A percentile compares a stretch with the other conserved stretches of the same genome.
phyloP scores from a whole-genome alignment of 2,329 filamentous ascomycete species.

The Epichloe glyceriae region DNA sequence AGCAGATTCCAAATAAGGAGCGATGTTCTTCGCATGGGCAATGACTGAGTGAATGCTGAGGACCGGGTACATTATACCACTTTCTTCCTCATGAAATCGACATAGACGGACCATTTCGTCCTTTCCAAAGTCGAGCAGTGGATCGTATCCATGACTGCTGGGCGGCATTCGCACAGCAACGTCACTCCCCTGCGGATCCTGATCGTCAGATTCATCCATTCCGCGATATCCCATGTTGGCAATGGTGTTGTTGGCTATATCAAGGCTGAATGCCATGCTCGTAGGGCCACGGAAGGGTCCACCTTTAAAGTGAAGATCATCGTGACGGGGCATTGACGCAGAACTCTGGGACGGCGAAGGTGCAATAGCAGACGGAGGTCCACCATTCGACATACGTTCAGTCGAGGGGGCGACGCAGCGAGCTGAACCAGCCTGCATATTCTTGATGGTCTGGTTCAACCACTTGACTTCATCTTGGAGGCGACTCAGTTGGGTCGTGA shows the following conservation, averaged over 20 bases:
- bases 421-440: slow-evolving; percentile 44
- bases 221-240: slow-evolving; percentile 78
- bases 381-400: slow-evolving; percentile 27
- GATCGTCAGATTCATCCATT: slow-evolving; percentile 48
- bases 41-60: slow-evolving; percentile 61
- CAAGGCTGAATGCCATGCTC: slow-evolving; percentile 72
- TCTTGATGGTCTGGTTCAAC: slow-evolving; percentile 59
- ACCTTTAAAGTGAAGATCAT: slow-evolving; percentile 37
- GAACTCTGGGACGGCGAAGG: slow-evolving; percentile 32
- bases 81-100: slow-evolving; percentile 74
- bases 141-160: slow-evolving; percentile 42
- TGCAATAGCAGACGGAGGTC: slow-evolving; percentile 18
- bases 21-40: slow-evolving; percentile 55
- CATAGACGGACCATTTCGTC: slow-evolving; percentile 72
- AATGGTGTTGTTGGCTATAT: slow-evolving; percentile 75
- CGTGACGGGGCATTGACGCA: slow-evolving; percentile 24
- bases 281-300: slow-evolving; percentile 73
- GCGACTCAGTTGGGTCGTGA: slow-evolving; percentile 58
- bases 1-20: slow-evolving; percentile 53
- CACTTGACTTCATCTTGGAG: slow-evolving; percentile 77
- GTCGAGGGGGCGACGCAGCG: slow-evolving; percentile 29
- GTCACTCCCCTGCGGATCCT: slow-evolving; percentile 24
- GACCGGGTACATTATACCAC: slow-evolving; percentile 85
- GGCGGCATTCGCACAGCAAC: slow-evolving; percentile 12
- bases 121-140: slow-evolving; percentile 64